Base-by-base conservation (phyloP, 495 filamentous ascomycete genomes). In the Chaetomium cochliodes region DNA sequence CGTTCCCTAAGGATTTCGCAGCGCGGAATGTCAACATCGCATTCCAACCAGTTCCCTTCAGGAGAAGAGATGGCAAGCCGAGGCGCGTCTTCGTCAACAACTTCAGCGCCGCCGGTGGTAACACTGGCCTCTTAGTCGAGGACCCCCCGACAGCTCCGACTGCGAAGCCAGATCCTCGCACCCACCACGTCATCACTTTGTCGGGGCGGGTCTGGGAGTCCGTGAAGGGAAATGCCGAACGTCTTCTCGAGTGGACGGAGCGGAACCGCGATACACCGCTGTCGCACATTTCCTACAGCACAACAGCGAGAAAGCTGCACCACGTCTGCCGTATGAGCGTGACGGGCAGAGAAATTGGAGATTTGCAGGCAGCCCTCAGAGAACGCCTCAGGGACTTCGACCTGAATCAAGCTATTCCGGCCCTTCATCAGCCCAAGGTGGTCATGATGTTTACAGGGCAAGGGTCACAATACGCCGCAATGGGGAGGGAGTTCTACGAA, bases 281-380 rank as follows among this genome's bases (percentile, higher is more conserved):
- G 9, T 73, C 80, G 1, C 76, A 83, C 57, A 74, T 94, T 6
- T 86, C 91, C 6, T 96, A 96, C 74, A 91, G 90, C 6, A 91
- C 88, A 1, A 94, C 91, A 12, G 92, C 92, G 52, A 85, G 92
- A 65, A 87, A 87, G n/a, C 85, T 90, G n/a, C 92, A 93, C 65
- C 88, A 93, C 72, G 84, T 86, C 55, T 88, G 87, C 80, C 86
- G 91, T 54, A 82, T 89, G 62, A 84, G 83, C 47, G 82, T 90
- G 22, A 75, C 79, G 11, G 88, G 80, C 1, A 76, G 79, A n/a
- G 80, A 82, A 56, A 65, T 87, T 18, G 57, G 64, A 12, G 77
- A 81, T 46, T 74, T 81, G 13, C 72, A 77, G 60, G 70, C 71
- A 33, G 74, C 74, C 59, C 78, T 84, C 58, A 69, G 69, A 54